Percentiles rank a stretch among this genome's conserved stretches.
Evolutionary conservation across 495 filamentous ascomycete species (phyloP).

Genomic region (Neurospora sp.): DNA sequence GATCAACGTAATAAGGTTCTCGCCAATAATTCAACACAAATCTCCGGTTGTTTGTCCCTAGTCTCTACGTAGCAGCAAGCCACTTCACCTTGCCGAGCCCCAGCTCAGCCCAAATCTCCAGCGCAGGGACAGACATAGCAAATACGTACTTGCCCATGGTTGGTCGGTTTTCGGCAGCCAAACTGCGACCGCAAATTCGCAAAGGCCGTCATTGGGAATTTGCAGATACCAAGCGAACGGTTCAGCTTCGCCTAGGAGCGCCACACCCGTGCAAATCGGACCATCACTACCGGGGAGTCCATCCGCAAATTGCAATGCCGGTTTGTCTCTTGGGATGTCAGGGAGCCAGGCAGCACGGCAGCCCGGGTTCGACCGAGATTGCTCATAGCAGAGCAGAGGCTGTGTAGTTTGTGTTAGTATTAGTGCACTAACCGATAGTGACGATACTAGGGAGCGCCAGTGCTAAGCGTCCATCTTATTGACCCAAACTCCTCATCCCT

Average conservation of each 20-base stretch:
- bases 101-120: background rate
- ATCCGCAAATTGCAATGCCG: too few relatives aligned
- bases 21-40: background rate
- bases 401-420: background rate
- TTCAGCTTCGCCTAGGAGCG: background rate
- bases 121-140: background rate
- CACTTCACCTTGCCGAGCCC: background rate
- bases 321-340: background rate
- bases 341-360: background rate
- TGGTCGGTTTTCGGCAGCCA: background rate
- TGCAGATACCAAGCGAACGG: background rate
- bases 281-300: background rate
- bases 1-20: background rate
- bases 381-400: background rate
- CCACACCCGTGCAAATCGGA: background rate
- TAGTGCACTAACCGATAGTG: background rate
- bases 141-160: background rate
- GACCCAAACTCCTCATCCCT: background rate
- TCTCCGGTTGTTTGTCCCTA: background rate
- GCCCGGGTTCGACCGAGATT: background rate
- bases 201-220: background rate
- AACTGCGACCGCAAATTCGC: background rate
- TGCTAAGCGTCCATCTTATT: background rate
- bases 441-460: fast-evolving
- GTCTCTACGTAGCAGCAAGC: background rate